Base-by-base conservation (phyloP, 2,329 filamentous ascomycete species). In the Colletotrichum theobromicola region DNA sequence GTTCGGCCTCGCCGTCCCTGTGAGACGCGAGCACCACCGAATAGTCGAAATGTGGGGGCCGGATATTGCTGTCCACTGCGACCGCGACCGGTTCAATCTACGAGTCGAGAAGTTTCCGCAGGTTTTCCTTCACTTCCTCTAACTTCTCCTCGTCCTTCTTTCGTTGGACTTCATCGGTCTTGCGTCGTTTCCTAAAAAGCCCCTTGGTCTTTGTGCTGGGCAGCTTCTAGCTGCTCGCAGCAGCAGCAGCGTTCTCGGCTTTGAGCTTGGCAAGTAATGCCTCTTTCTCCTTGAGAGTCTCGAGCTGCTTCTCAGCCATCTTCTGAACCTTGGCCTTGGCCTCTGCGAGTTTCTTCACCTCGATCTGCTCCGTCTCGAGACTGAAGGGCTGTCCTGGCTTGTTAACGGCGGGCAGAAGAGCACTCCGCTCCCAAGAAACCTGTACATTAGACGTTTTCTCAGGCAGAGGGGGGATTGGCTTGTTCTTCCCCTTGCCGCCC, bases 371-470 rank as follows among this genome's bases (percentile, higher is more conserved):
- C 62, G 92, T 93, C 85, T 94, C 92, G 73, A 88, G 88, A 83
- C 93, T 94, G 81, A 94, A 96, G n/a, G 92, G 93, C 80, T 93
- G 93, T 37, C 89, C 92, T 3, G 92, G 91, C 10, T 90, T 88
- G 79, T 91, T 93, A 62, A 86, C 88, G 70, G 91, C 87, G 6
- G 95, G 95, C 76, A 97, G 92, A 86, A 95, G 92, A 70, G 94
- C 94, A 64, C 93, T 94, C 74, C 93, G 90, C 78, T 93, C 90
- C 77, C 91, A 89, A 77, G 86, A 74, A 46, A 70, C 67, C 62
- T 70, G 71, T 10, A 72, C 72, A n/a, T 75, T 72, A 30, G 71
- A 83, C 71, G 83, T 85, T 72, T 83, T 80, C 74, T 79, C 79
- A 30, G 80, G 80, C 32, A 79, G 76, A 21, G 77, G 77, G 7